Evolutionary conservation across 163 green algal genomes (phyloP), one percentile per base, ranked within the genome.

Genomic region (Coccomyxa subellipsoidea): DNA sequence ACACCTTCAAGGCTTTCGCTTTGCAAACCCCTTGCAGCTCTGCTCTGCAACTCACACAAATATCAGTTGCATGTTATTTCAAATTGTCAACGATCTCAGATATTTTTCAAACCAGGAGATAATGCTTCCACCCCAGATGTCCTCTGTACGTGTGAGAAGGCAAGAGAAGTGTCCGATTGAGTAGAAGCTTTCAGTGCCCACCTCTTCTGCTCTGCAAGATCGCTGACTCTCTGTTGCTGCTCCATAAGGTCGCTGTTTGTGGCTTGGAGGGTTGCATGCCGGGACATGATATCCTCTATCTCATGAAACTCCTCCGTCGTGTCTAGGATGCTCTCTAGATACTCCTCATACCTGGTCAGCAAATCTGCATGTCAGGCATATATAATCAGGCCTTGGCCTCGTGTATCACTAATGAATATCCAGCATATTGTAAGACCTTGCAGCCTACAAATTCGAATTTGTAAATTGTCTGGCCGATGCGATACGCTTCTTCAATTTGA

Each of bases 301-400:
- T 98, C 94, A 66, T 97, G 93, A 84, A 97, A 97, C 77, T 95
- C 90, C 69, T 97, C 92, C 7, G 90, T 89, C 29, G 86, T 88
- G 83, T 98, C 94, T n/a, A 98, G 85, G 35, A 98, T 94, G 23
- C 77, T 85, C 87, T 98, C 93, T 69, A 98, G 80, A 84, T 95
- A 98, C 47, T 91, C 88, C 81, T 97, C 92, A 80, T 94, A 95
- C 81, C 92, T 96, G 86, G 2, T 79, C 40, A 72, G 38, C 76
- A 34, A 38, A 0, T 34, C n/a, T 31, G 7, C 53, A 25, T 12
- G 32, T 38, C 7, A 32, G n/a, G 15, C 2, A 36, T 7, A 69
- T 15, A 69, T 37, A 25, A 15, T 18, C 38, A 66, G 69, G 7
- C n/a, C 27, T 40, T 38, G 8, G 72, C 31, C 29, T 1, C 69